Evolutionary conservation across 2,329 filamentous ascomycete genomes (phyloP).

Genomic region (Penicillium sp.): DNA sequence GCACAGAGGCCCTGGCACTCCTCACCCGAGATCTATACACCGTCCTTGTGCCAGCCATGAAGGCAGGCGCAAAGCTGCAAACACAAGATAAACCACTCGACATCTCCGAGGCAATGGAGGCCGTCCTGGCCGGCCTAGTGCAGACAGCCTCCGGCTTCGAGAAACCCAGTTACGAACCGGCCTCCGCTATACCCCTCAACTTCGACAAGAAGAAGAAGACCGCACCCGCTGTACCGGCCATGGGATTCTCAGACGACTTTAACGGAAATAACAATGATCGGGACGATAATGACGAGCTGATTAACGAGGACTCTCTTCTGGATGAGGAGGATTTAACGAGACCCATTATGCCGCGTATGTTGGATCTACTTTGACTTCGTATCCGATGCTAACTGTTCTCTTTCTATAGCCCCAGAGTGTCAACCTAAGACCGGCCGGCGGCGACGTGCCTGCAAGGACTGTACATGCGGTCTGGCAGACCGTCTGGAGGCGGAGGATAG

Average conservation of each 20-base stretch:
- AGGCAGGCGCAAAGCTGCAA: constrained; percentile 55
- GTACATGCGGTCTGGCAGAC: constrained; percentile 86
- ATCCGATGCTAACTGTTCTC: not conserved
- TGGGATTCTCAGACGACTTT: constrained; percentile 36
- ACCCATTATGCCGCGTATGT: constrained; percentile 75
- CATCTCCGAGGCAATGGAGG: constrained; percentile 31
- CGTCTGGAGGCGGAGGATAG: constrained; percentile 80
- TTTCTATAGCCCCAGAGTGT: constrained; percentile 72
- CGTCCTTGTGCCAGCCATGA: constrained; percentile 65
- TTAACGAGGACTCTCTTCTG: constrained; percentile 84
- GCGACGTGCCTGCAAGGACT: constrained; percentile 94
- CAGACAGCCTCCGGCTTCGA: constrained; percentile 53
- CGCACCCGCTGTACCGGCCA: constrained; percentile 26
- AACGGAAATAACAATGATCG: constrained; percentile 42
- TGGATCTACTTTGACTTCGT: not conserved
- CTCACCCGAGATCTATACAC: constrained; percentile 64
- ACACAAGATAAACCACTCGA: constrained; percentile 62
- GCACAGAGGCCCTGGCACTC: constrained; percentile 58
- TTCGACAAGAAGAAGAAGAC: constrained; percentile 60
- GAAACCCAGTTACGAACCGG: constrained; percentile 62
- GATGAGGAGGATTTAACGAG: constrained; percentile 76
- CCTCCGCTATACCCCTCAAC: constrained; percentile 57
- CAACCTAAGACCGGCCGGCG: constrained; percentile 73
- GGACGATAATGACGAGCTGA: constrained; percentile 71
- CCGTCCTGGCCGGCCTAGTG: constrained; percentile 22